phyloP scores from a whole-genome alignment of 345 rosid species.

The Arabidopsis suecica region DNA sequence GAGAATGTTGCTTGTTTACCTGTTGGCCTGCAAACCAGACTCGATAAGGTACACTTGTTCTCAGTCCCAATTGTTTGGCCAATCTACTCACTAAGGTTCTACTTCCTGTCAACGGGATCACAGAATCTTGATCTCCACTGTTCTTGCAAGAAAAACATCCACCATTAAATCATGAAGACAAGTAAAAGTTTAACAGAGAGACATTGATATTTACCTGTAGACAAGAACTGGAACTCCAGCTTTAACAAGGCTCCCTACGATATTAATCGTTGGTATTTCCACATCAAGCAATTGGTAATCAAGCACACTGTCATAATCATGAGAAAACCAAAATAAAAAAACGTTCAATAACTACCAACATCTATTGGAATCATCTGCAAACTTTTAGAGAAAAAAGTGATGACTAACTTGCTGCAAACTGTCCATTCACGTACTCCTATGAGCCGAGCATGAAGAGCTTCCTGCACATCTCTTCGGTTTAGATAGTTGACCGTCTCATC shows the following conservation, averaged over 20 bases:
- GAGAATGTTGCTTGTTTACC: conserved; percentile 43
- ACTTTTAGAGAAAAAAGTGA: conserved; percentile 12
- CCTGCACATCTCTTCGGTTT: conserved; percentile 87
- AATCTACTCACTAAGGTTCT: conserved; percentile 65
- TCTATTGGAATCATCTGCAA: conserved; percentile 21
- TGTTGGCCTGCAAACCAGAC: conserved; percentile 95
- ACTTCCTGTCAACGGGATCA: conserved; percentile 87
- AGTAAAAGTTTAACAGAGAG: conserved; percentile 1
- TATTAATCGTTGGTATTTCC: conserved; percentile 78
- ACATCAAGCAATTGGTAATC: conserved; percentile 78
- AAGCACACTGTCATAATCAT: conserved; percentile 60
- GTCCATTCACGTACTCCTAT: conserved; percentile 80
- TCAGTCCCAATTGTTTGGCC: conserved; percentile 64
- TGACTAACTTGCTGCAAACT: conserved; percentile 89
- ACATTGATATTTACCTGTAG: conserved; percentile 65
- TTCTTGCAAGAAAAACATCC: conserved; percentile 24
- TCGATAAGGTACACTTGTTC: conserved; percentile 70
- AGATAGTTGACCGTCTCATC: conserved; percentile 91
- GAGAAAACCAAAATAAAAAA: neutral
- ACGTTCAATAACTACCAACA: conserved; percentile 11
- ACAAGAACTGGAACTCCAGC: conserved; percentile 84
- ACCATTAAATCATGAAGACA: neutral
- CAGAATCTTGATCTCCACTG: conserved; percentile 99
- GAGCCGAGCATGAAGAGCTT: conserved; percentile 88
- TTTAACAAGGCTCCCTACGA: conserved; percentile 65